Evolutionary conservation across 306 rosid species (phyloP).

Genomic region (Acacia confusa): DNA sequence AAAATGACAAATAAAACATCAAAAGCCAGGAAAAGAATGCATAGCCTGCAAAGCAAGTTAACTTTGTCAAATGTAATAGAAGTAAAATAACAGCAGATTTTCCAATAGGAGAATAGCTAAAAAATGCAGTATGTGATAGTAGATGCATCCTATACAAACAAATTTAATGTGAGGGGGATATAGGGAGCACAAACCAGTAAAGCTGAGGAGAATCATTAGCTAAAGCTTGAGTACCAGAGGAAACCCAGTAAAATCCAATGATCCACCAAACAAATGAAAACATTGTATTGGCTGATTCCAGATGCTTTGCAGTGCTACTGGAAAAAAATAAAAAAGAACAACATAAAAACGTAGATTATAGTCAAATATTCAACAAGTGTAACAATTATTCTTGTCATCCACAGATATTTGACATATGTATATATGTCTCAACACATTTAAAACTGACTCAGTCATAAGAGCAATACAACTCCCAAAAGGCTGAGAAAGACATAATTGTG

Average conservation of each 20-base stretch:
- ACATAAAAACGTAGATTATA: slow-evolving; percentile 5
- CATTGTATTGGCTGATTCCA: slow-evolving; percentile 96
- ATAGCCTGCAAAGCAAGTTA: slow-evolving; percentile 73
- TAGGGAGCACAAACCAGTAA: slow-evolving; percentile 69
- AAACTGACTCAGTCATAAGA: slow-evolving; percentile 11
- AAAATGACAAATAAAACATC: slow-evolving; percentile 98
- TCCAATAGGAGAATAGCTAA: slow-evolving; percentile 12
- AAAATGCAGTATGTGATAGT: neutral
- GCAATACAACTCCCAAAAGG: neutral
- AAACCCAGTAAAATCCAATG: slow-evolving; percentile 95
- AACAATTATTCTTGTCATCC: neutral
- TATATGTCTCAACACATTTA: neutral
- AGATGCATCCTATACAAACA: slow-evolving; percentile 1
- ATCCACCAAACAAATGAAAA: slow-evolving; percentile 99
- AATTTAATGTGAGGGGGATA: slow-evolving; percentile 13
- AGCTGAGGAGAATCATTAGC: slow-evolving; percentile 74
- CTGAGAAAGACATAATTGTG: slow-evolving; percentile 3
- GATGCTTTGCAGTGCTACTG: slow-evolving; percentile 76
- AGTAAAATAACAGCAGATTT: slow-evolving; percentile 19
- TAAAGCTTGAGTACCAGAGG: slow-evolving; percentile 71
- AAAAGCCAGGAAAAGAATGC: slow-evolving; percentile 90
- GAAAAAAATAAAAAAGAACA: neutral
- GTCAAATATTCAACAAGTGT: neutral
- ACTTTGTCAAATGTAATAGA: slow-evolving; percentile 24
- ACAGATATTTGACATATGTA: neutral